A percentile compares a stretch with the other conserved stretches of the same genome.
phyloP scores from a whole-genome alignment of 2,329 filamentous ascomycete species.

The Byssoonygena ceratinophila region DNA sequence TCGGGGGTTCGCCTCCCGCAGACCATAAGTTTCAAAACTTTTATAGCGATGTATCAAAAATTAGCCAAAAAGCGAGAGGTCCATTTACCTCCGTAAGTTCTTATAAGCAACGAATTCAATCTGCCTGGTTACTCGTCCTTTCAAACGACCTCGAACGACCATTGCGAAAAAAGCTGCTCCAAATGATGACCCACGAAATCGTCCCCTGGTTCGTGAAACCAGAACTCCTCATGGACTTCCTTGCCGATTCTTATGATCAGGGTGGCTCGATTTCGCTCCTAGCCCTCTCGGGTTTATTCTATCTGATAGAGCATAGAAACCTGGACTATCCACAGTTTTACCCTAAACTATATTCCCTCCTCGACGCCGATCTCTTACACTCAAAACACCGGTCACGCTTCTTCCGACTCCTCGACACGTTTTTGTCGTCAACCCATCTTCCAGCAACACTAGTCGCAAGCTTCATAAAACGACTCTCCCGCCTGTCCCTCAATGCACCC shows the following conservation, averaged over 20 bases:
- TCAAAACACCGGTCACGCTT: constrained; percentile 90
- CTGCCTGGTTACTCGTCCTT: constrained; percentile 75
- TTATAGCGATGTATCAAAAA: constrained; percentile 42
- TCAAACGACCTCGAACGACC: constrained; percentile 53
- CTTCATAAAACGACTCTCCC: constrained; percentile 86
- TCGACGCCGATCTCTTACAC: constrained; percentile 77
- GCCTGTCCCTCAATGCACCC: constrained; percentile 75
- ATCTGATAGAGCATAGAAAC: constrained; percentile 85
- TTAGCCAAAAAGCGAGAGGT: constrained; percentile 50
- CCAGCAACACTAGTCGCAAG: constrained; percentile 83
- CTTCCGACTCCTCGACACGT: constrained; percentile 83
- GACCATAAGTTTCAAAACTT: constrained; percentile 31
- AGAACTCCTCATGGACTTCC: constrained; percentile 86
- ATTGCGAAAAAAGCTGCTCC: constrained; percentile 68
- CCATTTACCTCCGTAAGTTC: constrained; percentile 53
- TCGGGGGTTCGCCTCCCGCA: constrained; percentile 57
- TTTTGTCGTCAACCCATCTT: constrained; percentile 82
- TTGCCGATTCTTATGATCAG: constrained; percentile 84
- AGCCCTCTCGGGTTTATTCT: constrained; percentile 85
- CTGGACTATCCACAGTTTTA: constrained; percentile 95
- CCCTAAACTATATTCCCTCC: constrained; percentile 79
- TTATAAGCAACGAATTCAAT: constrained; percentile 71
- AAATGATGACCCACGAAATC: constrained; percentile 64
- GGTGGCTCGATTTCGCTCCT: constrained; percentile 80
- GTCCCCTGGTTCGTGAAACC: constrained; percentile 82